Conservation (phyloP, 164 flowering plant species). For the Nymphaea colorata region DNA sequence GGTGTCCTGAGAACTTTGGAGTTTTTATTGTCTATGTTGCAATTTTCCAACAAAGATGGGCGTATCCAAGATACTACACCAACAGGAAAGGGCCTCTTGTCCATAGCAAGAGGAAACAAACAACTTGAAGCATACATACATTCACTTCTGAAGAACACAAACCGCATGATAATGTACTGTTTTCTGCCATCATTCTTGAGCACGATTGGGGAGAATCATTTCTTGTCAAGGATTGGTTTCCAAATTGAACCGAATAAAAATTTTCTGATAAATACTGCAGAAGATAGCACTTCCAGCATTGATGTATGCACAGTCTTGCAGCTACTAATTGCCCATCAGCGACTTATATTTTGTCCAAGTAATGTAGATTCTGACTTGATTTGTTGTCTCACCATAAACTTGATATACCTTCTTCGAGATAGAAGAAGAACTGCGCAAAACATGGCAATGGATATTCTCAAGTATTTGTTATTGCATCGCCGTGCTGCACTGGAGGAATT, state of each 20-base stretch:
- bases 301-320: constrained; percentile 76
- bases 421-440: constrained; percentile 48
- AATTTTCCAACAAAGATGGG: constrained; percentile 94
- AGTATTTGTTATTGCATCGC: constrained; percentile 78
- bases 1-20: constrained; percentile 69
- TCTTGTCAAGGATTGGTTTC: constrained; percentile 62
- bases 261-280: constrained; percentile 13
- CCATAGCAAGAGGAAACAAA: constrained; percentile 78
- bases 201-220: constrained; percentile 70
- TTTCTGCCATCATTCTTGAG: constrained; percentile 83
- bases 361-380: constrained; percentile 83
- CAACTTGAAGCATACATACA: constrained; percentile 88
- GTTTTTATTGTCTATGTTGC: constrained; percentile 89
- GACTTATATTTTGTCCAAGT: constrained; percentile 83
- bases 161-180: constrained; percentile 84
- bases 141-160: constrained; percentile 80
- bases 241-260: constrained; percentile 51
- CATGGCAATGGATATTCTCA: constrained; percentile 68
- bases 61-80: constrained; percentile 78
- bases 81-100: constrained; percentile 66
- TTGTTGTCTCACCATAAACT: constrained; percentile 83
- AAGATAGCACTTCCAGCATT: constrained; percentile 42
- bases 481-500: constrained; percentile 83
- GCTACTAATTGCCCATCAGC: constrained; percentile 74
- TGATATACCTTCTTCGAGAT: constrained; percentile 73